Conservation (phyloP, 2,329 filamentous ascomycete species). For the Aspergillus candidus region DNA sequence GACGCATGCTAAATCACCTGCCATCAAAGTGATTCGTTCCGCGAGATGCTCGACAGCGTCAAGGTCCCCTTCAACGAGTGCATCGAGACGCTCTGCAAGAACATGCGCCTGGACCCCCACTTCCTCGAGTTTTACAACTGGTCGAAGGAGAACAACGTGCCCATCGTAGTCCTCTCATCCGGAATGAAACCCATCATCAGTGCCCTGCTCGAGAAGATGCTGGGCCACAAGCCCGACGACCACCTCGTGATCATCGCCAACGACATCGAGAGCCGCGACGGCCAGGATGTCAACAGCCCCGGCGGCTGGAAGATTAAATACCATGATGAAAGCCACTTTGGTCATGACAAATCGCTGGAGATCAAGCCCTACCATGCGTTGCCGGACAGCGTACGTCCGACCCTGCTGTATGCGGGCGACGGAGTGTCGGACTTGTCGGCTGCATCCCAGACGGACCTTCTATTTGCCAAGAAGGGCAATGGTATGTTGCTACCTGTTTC, state of each 20-base stretch:
- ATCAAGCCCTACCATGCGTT: slow-evolving; percentile 74
- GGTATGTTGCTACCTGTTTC: slow-evolving; percentile 46
- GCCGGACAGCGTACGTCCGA: slow-evolving; percentile 62
- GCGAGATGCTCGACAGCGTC: slow-evolving; percentile 86
- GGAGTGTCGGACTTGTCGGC: slow-evolving; percentile 90
- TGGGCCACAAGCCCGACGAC: slow-evolving; percentile 65
- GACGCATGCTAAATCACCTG: too few relatives aligned
- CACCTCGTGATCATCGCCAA: slow-evolving; percentile 89
- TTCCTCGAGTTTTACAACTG: slow-evolving; percentile 87
- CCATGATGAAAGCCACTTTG: slow-evolving; percentile 82
- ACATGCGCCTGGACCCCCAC: slow-evolving; percentile 81
- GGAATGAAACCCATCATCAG: slow-evolving; percentile 92
- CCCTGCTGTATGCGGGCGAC: slow-evolving; percentile 90
- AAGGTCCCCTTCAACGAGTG: slow-evolving; percentile 74
- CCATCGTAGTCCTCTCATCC: slow-evolving; percentile 83
- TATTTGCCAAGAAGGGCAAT: slow-evolving; percentile 88
- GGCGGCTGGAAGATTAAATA: slow-evolving; percentile 83
- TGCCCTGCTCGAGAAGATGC: slow-evolving; percentile 69
- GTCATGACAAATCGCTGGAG: slow-evolving; percentile 94
- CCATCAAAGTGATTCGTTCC: slow-evolving; percentile 63
- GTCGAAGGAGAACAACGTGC: slow-evolving; percentile 74
- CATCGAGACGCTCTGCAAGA: slow-evolving; percentile 67
- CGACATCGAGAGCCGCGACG: slow-evolving; percentile 60
- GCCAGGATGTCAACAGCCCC: slow-evolving; percentile 69
- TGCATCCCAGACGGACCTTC: slow-evolving; percentile 82